Percentiles rank a stretch among this genome's conserved stretches.
These are phyloP conservation scores for Zygotorulaspora chibaensis DNA, from an alignment of 805 yeast species.

Conservation along the genomic window DNA sequence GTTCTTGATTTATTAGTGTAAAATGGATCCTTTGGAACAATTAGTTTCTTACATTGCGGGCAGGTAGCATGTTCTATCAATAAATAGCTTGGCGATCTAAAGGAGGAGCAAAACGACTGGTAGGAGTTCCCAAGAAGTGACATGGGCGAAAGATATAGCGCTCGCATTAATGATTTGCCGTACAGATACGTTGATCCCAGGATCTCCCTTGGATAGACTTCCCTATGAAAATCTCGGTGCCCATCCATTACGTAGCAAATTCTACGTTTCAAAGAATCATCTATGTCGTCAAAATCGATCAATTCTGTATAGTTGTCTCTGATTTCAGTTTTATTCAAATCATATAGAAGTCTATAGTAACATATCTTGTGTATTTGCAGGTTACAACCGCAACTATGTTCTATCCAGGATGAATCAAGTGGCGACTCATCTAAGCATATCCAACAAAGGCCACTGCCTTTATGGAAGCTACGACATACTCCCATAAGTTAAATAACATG, in stretches of 20 bases:
- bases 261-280: constrained; percentile 15
- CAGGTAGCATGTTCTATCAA: constrained; percentile 16
- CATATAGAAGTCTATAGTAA: constrained; percentile 23
- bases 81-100: constrained; percentile 3
- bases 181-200: constrained; percentile 12
- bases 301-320: constrained; percentile 5
- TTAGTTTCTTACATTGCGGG: constrained; percentile 22
- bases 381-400: constrained; percentile 31
- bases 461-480: not conserved
- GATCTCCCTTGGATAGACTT: constrained; percentile 13
- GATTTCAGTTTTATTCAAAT: constrained; percentile 13
- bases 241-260: constrained; percentile 18
- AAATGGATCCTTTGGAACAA: constrained; percentile 6
- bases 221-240: constrained; percentile 19
- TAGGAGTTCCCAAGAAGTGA: constrained; percentile 9
- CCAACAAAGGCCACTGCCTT: constrained; percentile 25
- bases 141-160: constrained; percentile 10
- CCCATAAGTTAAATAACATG: not conserved
- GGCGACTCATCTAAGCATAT: constrained; percentile 28
- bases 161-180: constrained; percentile 11
- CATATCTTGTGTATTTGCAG: constrained; percentile 31
- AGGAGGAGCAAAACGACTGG: not conserved
- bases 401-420: constrained; percentile 19
- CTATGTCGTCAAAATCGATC: constrained; percentile 4
- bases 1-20: constrained; percentile 10